Evolutionary conservation across 371 early-diverging fungal genomes (phyloP).

Genomic region (Apophysomyces ossiformis): DNA sequence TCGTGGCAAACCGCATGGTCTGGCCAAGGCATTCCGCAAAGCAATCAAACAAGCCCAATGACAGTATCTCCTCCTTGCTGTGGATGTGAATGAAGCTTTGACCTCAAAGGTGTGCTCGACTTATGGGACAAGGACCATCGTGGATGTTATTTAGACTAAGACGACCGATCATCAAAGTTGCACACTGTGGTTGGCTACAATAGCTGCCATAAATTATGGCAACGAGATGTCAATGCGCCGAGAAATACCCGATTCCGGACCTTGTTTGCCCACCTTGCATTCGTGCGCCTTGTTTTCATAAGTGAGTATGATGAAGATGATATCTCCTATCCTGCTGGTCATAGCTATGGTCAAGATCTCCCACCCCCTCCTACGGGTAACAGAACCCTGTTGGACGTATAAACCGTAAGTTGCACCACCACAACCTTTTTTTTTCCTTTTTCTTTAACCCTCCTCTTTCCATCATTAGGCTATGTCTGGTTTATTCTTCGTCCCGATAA

Average conservation of each 20-base stretch:
- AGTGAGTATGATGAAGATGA: no score
- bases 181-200: background rate
- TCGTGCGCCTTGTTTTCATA: no score
- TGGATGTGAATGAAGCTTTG: constrained; percentile 2
- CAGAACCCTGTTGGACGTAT: no score
- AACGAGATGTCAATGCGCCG: background rate
- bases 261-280: background rate
- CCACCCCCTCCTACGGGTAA: no score
- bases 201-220: background rate
- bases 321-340: no score
- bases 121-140: no score
- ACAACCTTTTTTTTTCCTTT: background rate
- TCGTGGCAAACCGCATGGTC: background rate
- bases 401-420: no score
- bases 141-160: no score
- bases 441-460: background rate
- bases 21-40: constrained; percentile 1
- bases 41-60: background rate
- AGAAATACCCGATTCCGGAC: background rate
- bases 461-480: background rate
- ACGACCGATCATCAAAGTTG: no score
- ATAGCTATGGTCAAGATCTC: no score
- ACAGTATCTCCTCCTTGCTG: constrained; percentile 6
- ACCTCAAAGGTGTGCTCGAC: background rate
- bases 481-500: no score